Percentiles rank a stretch among this genome's conserved stretches.
Conservation (phyloP, 495 filamentous ascomycete genomes). For the Penicillium malachiteum region DNA sequence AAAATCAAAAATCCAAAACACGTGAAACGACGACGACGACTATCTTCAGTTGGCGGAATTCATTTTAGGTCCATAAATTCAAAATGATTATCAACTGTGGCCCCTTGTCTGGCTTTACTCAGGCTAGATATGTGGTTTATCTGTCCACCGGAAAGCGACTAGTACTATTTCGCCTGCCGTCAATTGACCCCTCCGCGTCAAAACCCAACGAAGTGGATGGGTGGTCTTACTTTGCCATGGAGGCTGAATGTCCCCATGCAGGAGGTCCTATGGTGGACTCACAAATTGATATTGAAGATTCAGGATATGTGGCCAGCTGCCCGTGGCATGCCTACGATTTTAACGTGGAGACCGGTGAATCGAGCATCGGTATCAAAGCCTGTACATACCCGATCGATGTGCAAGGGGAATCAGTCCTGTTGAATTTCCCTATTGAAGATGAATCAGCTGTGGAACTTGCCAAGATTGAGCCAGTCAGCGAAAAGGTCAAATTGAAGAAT, state of each 20-base stretch:
- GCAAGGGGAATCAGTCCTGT: constrained; percentile 32
- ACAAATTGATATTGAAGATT: constrained; percentile 53
- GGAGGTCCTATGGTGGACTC: constrained; percentile 53
- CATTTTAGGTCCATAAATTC: background rate
- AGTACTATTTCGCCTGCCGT: constrained; percentile 50
- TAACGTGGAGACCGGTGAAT: constrained; percentile 56
- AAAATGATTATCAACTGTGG: constrained; percentile 40
- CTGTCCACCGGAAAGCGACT: constrained; percentile 51
- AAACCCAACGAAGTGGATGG: constrained; percentile 39
- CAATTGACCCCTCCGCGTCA: constrained; percentile 34
- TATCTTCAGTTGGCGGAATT: no score
- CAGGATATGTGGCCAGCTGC: constrained; percentile 53
- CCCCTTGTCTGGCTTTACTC: constrained; percentile 32
- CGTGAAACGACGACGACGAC: no score
- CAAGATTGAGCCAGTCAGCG: constrained; percentile 47
- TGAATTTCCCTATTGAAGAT: constrained; percentile 31
- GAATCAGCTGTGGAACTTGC: constrained; percentile 23
- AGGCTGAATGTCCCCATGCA: constrained; percentile 53
- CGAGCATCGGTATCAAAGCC: constrained; percentile 52
- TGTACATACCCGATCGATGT: constrained; percentile 51
- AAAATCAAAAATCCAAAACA: no score
- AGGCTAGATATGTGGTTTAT: constrained; percentile 48
- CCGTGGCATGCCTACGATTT: constrained; percentile 59
- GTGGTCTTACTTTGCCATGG: constrained; percentile 56
- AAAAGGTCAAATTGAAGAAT: constrained; percentile 50